Percentiles rank a stretch among this genome's conserved stretches.
Evolutionary conservation across 371 early-diverging fungal species (phyloP).

Genomic region (Rhizopus microsporus): DNA sequence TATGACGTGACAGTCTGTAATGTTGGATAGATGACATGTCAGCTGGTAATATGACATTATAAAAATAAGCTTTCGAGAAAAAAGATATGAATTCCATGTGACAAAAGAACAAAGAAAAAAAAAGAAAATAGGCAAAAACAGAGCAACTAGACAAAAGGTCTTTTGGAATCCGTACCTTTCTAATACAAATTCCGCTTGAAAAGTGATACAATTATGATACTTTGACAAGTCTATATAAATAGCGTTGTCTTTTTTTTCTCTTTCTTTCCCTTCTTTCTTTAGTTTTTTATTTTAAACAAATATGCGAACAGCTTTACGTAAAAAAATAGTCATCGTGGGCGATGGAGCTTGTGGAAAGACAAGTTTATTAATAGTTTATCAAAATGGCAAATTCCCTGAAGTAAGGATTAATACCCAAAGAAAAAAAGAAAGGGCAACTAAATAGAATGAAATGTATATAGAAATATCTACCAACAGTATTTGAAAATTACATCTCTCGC

Average conservation of each 20-base stretch:
- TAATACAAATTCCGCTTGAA: neutral
- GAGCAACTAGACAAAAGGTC: neutral
- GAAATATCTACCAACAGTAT: constrained; percentile 75
- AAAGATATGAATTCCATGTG: too few species aligned
- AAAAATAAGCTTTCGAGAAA: too few species aligned
- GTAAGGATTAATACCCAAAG: constrained; percentile 14
- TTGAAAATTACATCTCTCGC: constrained; percentile 84
- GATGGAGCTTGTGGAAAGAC: constrained; percentile 49
- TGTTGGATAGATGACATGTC: too few species aligned
- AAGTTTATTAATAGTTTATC: constrained; percentile 40
- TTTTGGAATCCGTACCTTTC: neutral
- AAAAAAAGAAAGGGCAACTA: neutral
- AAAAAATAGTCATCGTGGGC: constrained; percentile 44
- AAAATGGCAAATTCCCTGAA: constrained; percentile 40
- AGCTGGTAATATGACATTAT: too few species aligned
- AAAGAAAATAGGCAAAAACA: too few species aligned
- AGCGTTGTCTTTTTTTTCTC: constrained; percentile 3
- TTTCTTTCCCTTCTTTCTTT: constrained; percentile 13
- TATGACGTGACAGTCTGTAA: too few species aligned
- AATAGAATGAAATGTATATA: constrained; percentile 12
- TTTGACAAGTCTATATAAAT: neutral
- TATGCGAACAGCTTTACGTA: constrained; percentile 20
- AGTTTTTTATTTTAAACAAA: constrained; percentile 2
- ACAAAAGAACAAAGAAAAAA: too few species aligned
- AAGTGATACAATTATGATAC: neutral